Evolutionary conservation across 2,329 filamentous ascomycete genomes (phyloP), one percentile per base, ranked within the genome.

Genomic region (Ophiostoma triangulosporum): DNA sequence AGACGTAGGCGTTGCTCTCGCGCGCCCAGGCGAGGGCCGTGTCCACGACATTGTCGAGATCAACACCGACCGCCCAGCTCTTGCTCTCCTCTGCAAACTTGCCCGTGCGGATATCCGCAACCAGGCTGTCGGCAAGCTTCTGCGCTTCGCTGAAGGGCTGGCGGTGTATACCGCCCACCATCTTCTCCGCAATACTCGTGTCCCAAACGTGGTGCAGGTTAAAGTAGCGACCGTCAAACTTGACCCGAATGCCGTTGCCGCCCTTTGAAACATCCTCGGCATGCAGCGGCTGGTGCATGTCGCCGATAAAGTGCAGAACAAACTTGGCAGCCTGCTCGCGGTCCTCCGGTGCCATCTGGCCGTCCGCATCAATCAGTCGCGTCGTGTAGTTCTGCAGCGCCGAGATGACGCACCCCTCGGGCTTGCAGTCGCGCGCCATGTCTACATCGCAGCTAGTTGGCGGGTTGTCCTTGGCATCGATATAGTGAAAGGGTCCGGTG

Each of bases 131-230:
- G 1, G 81, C 77, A 77, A 81, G 85, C 40, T 63, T 64, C 50
- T 69, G 64, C 1, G 79, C 80, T 46, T 73, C 68, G 5, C 65
- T 64, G 55, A 75, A 78, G 1, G 74, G 64, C 66, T 70, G 65
- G 62, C 77, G 72, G 61, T 75, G 67, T 43, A 69, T 63, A n/a
- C 73, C 77, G 2, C 81, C 81, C 1, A 83, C 69, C 61, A 78
- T 67, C 62, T 81, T 77, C 67, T 85, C 81, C 0, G 79, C 74
- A 57, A 88, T 87, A 59, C 75, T 77, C 52, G 76, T 79, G 63
- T 88, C 85, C 84, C 84, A 88, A 15, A 87, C 77, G 55, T 83
- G 75, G 62, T 88, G 85, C 40, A 88, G 72, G 62, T 88, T 88
- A 53, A 77, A 73, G 27, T 70, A 65, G 29, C 66, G 64, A 3